Evolutionary conservation across 805 yeast genomes (phyloP).

Genomic region (Yueomyces sp.): DNA sequence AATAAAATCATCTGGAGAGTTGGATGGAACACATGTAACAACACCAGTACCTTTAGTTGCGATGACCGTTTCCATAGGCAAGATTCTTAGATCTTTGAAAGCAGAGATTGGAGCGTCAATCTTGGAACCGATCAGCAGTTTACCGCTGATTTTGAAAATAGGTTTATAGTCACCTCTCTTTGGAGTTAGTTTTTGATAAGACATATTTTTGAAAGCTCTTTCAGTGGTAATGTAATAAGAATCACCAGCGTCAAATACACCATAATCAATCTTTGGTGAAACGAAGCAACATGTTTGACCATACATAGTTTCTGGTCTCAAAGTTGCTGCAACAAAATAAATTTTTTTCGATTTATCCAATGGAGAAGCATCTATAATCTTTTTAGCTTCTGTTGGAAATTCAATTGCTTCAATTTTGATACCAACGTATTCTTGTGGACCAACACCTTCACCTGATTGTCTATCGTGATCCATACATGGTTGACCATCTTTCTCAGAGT

Average conservation of each 20-base stretch:
- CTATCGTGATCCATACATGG: conserved; percentile 99
- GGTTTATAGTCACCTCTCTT: conserved; percentile 66
- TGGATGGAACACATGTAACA: conserved; percentile 97
- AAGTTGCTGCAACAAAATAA: conserved; percentile 86
- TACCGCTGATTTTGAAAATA: conserved; percentile 49
- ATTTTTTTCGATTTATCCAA: conserved; percentile 46
- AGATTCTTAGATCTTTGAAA: conserved; percentile 56
- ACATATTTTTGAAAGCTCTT: conserved; percentile 96
- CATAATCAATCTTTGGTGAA: conserved; percentile 86
- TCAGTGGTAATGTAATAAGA: conserved; percentile 75
- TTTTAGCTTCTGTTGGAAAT: conserved; percentile 34
- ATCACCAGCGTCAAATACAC: conserved; percentile 75
- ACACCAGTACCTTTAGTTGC: conserved; percentile 98
- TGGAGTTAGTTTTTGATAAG: conserved; percentile 87
- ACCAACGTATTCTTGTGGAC: conserved; percentile 93
- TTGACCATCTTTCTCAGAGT: conserved; percentile 96
- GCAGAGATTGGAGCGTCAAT: conserved; percentile 75
- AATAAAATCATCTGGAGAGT: conserved; percentile 93
- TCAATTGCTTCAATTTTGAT: conserved; percentile 70
- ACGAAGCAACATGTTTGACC: conserved; percentile 98
- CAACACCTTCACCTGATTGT: conserved; percentile 91
- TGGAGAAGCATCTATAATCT: conserved; percentile 20
- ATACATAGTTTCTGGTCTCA: conserved; percentile 98
- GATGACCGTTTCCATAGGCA: conserved; percentile 96
- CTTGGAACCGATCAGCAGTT: conserved; percentile 68